Evolutionary conservation across 768 basidiomycete species (phyloP), one percentile per base, ranked within the genome.

Genomic region (Crepidotus variabilis): DNA sequence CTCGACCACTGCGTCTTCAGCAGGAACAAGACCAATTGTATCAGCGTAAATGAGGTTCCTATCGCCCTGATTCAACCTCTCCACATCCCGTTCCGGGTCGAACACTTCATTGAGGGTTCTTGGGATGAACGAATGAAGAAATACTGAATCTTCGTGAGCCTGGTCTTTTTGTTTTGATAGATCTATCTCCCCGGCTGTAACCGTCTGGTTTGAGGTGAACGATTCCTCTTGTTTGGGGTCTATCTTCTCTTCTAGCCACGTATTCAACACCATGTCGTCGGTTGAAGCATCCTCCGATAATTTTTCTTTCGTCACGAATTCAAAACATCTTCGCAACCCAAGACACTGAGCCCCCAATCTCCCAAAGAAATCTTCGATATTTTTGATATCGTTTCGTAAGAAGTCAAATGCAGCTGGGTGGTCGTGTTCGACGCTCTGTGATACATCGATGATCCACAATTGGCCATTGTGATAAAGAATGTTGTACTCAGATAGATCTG

Each of bases 401-500:
- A 99, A 99, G 71, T 99, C 96, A 68, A 94, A 98, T 0, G 97
- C 93, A 24, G 88, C 79, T 0, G 96, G 97, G 64, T 99, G 97
- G 70, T 98, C 96, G 67, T 98, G 95, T 65, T 99, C 97, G 34
- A 99, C 95, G 60, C 93, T 95, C 69, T 99, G 97, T 1, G 95
- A 97, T 57, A 99, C 97, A 70, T 99, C 97, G 73, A 99, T 98
- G 63, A 98, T 88, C 71, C 84, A 94, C 16, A 97, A 79, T 65
- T 93, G 92, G 1, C 72, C 78, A 49, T 84, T 75, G 71, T 93
- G 90, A 65, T 85, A 96, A 66, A 99, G 81, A 63, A 99, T 86
- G 69, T 99, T 99, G 81, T 99, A 99, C 70, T 99, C 97, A 54
- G 92, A 94, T 52, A 99, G 80, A 78, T 99, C 97, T 50, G 96